These are phyloP conservation scores for Tulasnella sp. DNA, from an alignment of 768 basidiomycete genomes.

Conservation along the genomic window DNA sequence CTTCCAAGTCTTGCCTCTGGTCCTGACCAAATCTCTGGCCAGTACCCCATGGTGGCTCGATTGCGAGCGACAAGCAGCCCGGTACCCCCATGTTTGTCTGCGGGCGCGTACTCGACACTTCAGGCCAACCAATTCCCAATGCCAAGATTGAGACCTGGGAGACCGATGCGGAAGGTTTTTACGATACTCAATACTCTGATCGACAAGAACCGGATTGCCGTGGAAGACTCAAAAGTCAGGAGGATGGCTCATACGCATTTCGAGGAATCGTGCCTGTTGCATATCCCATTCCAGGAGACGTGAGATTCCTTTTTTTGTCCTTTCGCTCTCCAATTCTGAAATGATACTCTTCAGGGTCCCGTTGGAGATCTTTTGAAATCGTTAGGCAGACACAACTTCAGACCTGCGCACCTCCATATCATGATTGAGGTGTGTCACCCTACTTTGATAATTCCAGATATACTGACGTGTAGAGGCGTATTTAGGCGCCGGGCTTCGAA, in stretches of 20 bases:
- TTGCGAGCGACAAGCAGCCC: constrained; percentile 73
- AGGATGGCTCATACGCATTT: constrained; percentile 60
- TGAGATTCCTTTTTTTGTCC: constrained; percentile 26
- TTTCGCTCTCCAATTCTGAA: constrained; percentile 21
- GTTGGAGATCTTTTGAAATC: constrained; percentile 52
- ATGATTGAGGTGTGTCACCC: constrained; percentile 39
- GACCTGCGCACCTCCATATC: constrained; percentile 76
- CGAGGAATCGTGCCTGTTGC: constrained; percentile 64
- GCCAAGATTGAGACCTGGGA: constrained; percentile 81
- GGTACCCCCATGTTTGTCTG: constrained; percentile 78
- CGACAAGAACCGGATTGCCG: constrained; percentile 61
- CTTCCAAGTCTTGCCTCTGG: background rate
- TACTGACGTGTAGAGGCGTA: background rate
- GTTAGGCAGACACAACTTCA: constrained; percentile 60
- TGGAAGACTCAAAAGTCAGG: constrained; percentile 50
- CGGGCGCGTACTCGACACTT: constrained; percentile 55
- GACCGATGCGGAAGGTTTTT: constrained; percentile 45
- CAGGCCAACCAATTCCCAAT: constrained; percentile 53
- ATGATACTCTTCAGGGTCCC: constrained; percentile 44
- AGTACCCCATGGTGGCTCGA: constrained; percentile 65
- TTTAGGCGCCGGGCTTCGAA: constrained; percentile 56
- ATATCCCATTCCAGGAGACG: constrained; percentile 69
- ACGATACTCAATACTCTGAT: constrained; percentile 47
- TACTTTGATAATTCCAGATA: background rate
- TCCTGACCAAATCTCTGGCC: background rate